A percentile compares a stretch with the other conserved stretches of the same genome.
Evolutionary conservation across 208 protist genomes (phyloP).

Genomic region (Herpetomonas muscarum): DNA sequence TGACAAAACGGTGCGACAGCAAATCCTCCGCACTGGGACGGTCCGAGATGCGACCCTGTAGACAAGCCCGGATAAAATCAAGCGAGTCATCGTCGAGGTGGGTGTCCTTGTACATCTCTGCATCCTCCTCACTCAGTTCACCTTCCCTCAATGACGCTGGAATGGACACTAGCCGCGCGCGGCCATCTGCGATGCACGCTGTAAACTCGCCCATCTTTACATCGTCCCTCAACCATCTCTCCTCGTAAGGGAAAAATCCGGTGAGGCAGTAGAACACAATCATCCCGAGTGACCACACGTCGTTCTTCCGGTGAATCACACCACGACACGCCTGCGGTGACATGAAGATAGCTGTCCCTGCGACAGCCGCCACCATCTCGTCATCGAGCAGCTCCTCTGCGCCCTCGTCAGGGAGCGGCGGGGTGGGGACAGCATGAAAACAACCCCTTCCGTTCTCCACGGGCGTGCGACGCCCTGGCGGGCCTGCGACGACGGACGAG

Average conservation of each 20-base stretch:
- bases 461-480: no score
- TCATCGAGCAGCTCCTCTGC: neutral
- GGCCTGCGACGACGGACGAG: neutral
- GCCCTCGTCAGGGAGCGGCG: neutral
- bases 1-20: slow-evolving; percentile 47
- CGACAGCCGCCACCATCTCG: slow-evolving; percentile 10
- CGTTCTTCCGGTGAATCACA: slow-evolving; percentile 47
- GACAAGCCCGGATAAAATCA: slow-evolving; percentile 47
- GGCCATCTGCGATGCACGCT: neutral
- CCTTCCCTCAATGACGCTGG: no score
- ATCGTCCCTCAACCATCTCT: slow-evolving; percentile 27
- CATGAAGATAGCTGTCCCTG: slow-evolving; percentile 78
- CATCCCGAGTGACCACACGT: slow-evolving; percentile 82
- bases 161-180: no score
- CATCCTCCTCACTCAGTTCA: no score
- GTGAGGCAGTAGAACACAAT: slow-evolving; percentile 65
- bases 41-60: slow-evolving; percentile 15
- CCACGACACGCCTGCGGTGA: slow-evolving; percentile 71
- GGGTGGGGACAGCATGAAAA: slow-evolving; percentile 3
- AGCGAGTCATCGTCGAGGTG: slow-evolving; percentile 12
- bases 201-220: neutral
- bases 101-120: slow-evolving; percentile 25
- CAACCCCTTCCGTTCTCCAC: no score
- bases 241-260: slow-evolving; percentile 49
- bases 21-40: slow-evolving; percentile 41